These are phyloP conservation scores for Aspergillus pseudoglaucus DNA, from an alignment of 2,329 filamentous ascomycete species.

Conservation along the genomic window DNA sequence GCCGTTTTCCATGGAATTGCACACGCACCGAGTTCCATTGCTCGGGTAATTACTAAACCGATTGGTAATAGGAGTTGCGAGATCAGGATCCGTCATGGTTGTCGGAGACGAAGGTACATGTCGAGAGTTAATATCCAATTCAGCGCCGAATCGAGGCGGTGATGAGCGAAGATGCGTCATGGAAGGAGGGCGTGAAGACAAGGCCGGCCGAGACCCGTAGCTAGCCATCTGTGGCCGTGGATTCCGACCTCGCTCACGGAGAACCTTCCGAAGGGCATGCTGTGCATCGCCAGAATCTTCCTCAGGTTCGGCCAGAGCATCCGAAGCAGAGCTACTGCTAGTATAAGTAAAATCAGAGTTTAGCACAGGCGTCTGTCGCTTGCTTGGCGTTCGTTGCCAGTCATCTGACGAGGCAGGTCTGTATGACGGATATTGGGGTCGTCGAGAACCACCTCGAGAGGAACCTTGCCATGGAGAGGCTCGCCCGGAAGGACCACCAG, in stretches of 20 bases:
- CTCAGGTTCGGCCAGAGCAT: slow-evolving; percentile 20
- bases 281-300: slow-evolving; percentile 38
- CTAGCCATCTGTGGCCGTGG: slow-evolving; percentile 21
- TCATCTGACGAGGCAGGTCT: slow-evolving; percentile 10
- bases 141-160: slow-evolving; percentile 32
- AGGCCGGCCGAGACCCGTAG: slow-evolving; percentile 23
- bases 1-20: slow-evolving; percentile 48
- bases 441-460: slow-evolving; percentile 18
- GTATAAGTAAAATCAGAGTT: slow-evolving; percentile 28
- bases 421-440: slow-evolving; percentile 15
- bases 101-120: slow-evolving; percentile 44
- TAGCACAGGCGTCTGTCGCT: slow-evolving; percentile 24
- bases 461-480: slow-evolving; percentile 37
- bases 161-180: slow-evolving; percentile 38
- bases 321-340: slow-evolving; percentile 22
- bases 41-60: slow-evolving; percentile 44
- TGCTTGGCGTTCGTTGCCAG: slow-evolving; percentile 29
- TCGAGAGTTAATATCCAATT: slow-evolving; percentile 31
- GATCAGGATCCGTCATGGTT: slow-evolving; percentile 44
- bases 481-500: slow-evolving; percentile 34
- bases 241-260: slow-evolving; percentile 28
- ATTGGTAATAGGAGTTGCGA: slow-evolving; percentile 49
- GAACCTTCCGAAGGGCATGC: slow-evolving; percentile 41
- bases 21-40: slow-evolving; percentile 53
- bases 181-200: slow-evolving; percentile 21